A percentile compares a stretch with the other conserved stretches of the same genome.
Conservation (phyloP, 1,139 yeast genomes). For the Scheffersomyces quercinus region DNA sequence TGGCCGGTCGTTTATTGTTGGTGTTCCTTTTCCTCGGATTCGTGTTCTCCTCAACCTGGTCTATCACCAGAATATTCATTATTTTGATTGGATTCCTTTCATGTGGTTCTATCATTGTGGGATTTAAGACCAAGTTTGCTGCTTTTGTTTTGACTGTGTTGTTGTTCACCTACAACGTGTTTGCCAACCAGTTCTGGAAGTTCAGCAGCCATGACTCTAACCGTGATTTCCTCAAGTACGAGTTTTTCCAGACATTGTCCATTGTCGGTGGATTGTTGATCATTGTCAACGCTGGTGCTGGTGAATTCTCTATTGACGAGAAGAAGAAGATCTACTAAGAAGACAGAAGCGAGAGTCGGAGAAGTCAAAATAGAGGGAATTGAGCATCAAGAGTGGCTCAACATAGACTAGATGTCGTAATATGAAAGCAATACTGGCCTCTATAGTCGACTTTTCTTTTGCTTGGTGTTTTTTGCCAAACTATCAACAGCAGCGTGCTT, state of each 20-base stretch:
- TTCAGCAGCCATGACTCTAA: slow-evolving; percentile 68
- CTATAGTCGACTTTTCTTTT: too few relatives aligned
- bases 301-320: slow-evolving; percentile 89
- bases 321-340: slow-evolving; percentile 86
- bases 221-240: slow-evolving; percentile 90
- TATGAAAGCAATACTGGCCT: too few relatives aligned
- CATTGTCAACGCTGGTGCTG: slow-evolving; percentile 96
- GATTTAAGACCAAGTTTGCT: slow-evolving; percentile 89
- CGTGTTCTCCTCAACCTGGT: slow-evolving; percentile 77
- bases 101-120: slow-evolving; percentile 82
- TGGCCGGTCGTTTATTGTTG: slow-evolving; percentile 86
- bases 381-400: too few relatives aligned
- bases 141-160: slow-evolving; percentile 78
- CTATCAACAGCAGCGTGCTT: too few relatives aligned
- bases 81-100: slow-evolving; percentile 70
- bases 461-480: too few relatives aligned
- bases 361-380: too few relatives aligned
- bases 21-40: slow-evolving; percentile 85
- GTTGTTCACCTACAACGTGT: slow-evolving; percentile 72
- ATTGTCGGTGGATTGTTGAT: slow-evolving; percentile 92
- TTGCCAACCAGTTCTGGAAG: slow-evolving; percentile 89
- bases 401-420: too few relatives aligned
- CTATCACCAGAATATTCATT: slow-evolving; percentile 62
- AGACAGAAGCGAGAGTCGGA: too few relatives aligned
- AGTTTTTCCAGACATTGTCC: slow-evolving; percentile 90